Percentiles rank a stretch among this genome's conserved stretches.
Conservation (phyloP, 805 yeast species). For the Brettanomyces naardenensis region DNA sequence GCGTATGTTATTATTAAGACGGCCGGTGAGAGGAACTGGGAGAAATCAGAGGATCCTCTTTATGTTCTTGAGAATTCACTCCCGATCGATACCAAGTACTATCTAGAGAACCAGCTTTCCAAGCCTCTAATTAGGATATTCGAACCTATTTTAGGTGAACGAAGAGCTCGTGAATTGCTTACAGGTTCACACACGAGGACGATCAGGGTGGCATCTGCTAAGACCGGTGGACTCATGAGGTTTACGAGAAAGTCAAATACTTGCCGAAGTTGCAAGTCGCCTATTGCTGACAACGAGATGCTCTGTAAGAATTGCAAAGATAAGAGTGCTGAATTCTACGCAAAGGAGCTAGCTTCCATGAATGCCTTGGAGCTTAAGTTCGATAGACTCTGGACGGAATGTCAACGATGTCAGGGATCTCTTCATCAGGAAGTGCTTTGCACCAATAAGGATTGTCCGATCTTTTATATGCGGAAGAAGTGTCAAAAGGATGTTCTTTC, state of each 20-base stretch:
- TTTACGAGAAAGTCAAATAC: slow-evolving; percentile 85
- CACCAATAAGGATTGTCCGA: slow-evolving; percentile 93
- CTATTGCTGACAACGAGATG: slow-evolving; percentile 44
- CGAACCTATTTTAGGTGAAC: slow-evolving; percentile 89
- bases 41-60: slow-evolving; percentile 94
- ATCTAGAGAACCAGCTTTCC: slow-evolving; percentile 83
- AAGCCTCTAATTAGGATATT: slow-evolving; percentile 91
- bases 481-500: slow-evolving; percentile 64
- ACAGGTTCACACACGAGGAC: slow-evolving; percentile 81
- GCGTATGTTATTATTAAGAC: slow-evolving; percentile 89
- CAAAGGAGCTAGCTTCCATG: slow-evolving; percentile 73
- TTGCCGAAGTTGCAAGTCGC: slow-evolving; percentile 84
- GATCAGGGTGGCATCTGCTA: slow-evolving; percentile 63
- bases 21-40: slow-evolving; percentile 81
- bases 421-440: slow-evolving; percentile 94
- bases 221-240: slow-evolving; percentile 77
- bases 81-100: slow-evolving; percentile 91
- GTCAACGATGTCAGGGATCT: slow-evolving; percentile 96
- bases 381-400: slow-evolving; percentile 92
- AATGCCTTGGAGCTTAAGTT: slow-evolving; percentile 75
- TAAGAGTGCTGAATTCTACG: slow-evolving; percentile 70
- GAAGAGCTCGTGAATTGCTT: slow-evolving; percentile 68
- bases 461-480: slow-evolving; percentile 91
- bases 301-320: slow-evolving; percentile 73
- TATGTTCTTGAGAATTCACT: slow-evolving; percentile 86